phyloP scores from a whole-genome alignment of 371 early-diverging fungal species.

The Rhizopus delemar region DNA sequence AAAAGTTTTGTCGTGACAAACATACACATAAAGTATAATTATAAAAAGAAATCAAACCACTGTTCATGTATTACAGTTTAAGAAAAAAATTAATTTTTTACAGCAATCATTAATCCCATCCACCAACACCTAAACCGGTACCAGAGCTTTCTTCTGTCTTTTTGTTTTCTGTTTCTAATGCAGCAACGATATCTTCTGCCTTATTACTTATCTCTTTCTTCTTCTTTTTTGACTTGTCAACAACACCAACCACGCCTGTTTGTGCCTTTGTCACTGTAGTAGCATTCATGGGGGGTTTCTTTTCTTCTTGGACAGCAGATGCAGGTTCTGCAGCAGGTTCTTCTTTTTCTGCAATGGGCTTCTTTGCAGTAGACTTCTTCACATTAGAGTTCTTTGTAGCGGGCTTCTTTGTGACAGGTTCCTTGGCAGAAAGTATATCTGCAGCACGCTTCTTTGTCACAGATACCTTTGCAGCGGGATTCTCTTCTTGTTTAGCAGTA shows the following conservation, averaged over 20 bases:
- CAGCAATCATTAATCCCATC: slow-evolving; percentile 45
- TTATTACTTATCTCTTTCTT: slow-evolving; percentile 17
- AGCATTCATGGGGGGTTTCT: neutral
- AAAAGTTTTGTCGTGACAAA: neutral
- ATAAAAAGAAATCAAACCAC: neutral
- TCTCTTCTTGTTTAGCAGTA: slow-evolving; percentile 11
- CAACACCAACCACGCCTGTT: slow-evolving; percentile 63
- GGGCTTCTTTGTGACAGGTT: neutral
- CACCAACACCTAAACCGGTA: slow-evolving; percentile 46
- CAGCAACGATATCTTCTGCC: slow-evolving; percentile 32
- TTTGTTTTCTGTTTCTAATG: slow-evolving; percentile 26
- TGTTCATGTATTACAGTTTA: neutral
- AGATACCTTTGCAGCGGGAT: neutral
- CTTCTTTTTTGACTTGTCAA: slow-evolving; percentile 48
- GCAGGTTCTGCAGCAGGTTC: neutral
- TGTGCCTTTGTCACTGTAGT: slow-evolving; percentile 27
- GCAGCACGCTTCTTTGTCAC: slow-evolving; percentile 20
- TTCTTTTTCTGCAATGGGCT: neutral
- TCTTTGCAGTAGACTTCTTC: neutral
- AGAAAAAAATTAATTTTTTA: neutral
- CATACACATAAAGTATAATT: neutral
- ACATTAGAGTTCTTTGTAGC: neutral
- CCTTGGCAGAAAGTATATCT: neutral
- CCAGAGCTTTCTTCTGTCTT: slow-evolving; percentile 19
- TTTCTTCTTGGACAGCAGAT: slow-evolving; percentile 2